Evolutionary conservation across 1,284 basidiomycete genomes (phyloP).

Genomic region (Cutaneotrichosporon mucoides): DNA sequence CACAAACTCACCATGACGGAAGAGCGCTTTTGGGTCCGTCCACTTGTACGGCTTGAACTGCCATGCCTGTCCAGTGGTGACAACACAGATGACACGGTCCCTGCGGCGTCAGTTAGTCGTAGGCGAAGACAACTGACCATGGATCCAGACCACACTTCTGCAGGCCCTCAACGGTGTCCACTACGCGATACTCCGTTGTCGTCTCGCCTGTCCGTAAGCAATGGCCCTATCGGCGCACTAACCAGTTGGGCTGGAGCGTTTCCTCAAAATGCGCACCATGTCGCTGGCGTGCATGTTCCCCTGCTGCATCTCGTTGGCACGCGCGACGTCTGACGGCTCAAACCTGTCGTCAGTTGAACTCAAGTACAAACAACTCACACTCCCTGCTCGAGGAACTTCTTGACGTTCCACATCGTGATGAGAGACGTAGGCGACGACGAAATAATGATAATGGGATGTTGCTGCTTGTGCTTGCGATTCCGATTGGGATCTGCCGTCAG

Average conservation of each 20-base stretch:
- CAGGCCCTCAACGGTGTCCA: conserved; percentile 88
- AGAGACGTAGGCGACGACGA: conserved; percentile 92
- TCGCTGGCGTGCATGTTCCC: conserved; percentile 77
- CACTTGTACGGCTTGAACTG: conserved; percentile 96
- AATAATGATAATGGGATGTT: conserved; percentile 89
- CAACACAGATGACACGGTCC: conserved; percentile 91
- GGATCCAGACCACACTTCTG: conserved; percentile 85
- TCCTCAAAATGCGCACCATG: conserved; percentile 74
- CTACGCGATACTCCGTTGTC: conserved; percentile 64
- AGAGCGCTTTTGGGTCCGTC: conserved; percentile 83
- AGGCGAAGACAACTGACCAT: conserved; percentile 55
- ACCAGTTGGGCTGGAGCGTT: conserved; percentile 52
- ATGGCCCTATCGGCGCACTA: neutral
- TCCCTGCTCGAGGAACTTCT: conserved; percentile 85
- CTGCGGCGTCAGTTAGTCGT: conserved; percentile 32
- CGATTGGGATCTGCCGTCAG: conserved; percentile 10
- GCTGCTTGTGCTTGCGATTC: conserved; percentile 47
- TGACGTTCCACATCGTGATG: conserved; percentile 97
- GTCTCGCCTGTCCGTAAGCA: conserved; percentile 35
- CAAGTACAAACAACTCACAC: conserved; percentile 54
- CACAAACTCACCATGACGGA: conserved; percentile 70
- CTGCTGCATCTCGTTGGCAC: conserved; percentile 49
- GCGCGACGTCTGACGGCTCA: conserved; percentile 70
- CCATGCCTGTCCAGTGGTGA: conserved; percentile 97
- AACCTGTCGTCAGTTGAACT: conserved; percentile 55